Evolutionary conservation across 2,329 filamentous ascomycete genomes (phyloP).

Genomic region (Hymenoscyphus albidus): DNA sequence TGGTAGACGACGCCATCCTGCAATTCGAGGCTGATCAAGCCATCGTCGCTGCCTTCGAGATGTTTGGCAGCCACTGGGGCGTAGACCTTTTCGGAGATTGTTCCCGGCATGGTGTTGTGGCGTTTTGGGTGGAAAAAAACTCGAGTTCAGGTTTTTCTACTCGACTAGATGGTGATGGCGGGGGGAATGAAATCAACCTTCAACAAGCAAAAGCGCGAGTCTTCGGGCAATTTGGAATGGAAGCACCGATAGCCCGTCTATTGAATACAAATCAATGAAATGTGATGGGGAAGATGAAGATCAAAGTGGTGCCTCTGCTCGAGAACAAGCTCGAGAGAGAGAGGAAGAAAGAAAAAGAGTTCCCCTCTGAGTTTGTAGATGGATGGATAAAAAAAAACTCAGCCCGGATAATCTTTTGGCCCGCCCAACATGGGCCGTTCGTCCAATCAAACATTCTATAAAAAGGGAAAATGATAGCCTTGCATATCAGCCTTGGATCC

Average conservation of each 20-base stretch:
- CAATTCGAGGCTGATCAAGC: constrained; percentile 82
- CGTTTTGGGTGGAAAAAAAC: not conserved
- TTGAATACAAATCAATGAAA: not conserved
- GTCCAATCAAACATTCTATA: not conserved
- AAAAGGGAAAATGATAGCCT: too few species aligned
- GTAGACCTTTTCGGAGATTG: constrained; percentile 21
- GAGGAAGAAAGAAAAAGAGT: constrained; percentile 4
- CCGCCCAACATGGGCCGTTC: not conserved
- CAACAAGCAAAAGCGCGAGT: constrained; percentile 6
- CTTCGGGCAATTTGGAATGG: not conserved
- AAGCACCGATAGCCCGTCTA: not conserved
- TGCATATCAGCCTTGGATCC: too few species aligned
- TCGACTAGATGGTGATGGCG: not conserved
- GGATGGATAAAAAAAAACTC: not conserved
- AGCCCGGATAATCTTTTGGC: not conserved
- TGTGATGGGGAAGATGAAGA: not conserved
- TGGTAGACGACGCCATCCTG: constrained; percentile 88
- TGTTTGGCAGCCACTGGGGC: constrained; percentile 27
- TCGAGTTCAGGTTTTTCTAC: not conserved
- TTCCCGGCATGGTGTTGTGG: constrained; percentile 7
- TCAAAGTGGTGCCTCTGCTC: constrained; percentile 7
- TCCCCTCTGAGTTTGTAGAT: not conserved
- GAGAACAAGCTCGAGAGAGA: constrained; percentile 15
- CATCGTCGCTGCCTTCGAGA: constrained; percentile 43
- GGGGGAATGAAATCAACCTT: not conserved